phyloP scores from a whole-genome alignment of 352 stramenopile genomes.

The Globisporangium nagaii region DNA sequence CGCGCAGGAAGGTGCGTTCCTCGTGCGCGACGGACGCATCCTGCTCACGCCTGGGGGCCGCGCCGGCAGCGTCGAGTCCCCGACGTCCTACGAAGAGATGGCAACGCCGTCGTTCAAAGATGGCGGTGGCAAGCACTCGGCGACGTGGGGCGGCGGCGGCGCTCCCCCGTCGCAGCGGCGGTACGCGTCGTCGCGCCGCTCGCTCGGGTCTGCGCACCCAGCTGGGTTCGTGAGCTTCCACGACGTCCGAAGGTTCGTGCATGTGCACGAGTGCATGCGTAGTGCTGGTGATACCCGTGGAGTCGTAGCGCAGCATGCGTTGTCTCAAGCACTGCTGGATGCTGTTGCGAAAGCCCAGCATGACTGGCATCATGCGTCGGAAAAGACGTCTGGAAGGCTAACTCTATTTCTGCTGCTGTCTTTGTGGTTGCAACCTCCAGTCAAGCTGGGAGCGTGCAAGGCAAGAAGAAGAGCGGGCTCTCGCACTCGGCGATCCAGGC shows the following conservation, averaged over 20 bases:
- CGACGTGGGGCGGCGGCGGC: background rate
- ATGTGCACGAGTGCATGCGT: no score
- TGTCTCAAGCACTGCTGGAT: no score
- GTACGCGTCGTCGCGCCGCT: constrained; percentile 12
- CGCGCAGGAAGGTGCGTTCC: constrained; percentile 1
- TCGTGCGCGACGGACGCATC: constrained; percentile 28
- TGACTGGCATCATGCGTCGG: no score
- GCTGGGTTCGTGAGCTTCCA: constrained; percentile 8
- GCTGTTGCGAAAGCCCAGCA: no score
- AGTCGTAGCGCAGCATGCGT: no score
- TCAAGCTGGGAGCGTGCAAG: constrained; percentile 5
- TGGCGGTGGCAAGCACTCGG: background rate
- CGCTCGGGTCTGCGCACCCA: background rate
- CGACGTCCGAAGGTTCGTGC: constrained; percentile 4
- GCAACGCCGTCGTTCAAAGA: constrained; percentile 19
- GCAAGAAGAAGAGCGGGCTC: constrained; percentile 6
- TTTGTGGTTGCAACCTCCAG: background rate
- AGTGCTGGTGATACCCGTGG: no score
- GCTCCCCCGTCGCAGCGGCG: background rate
- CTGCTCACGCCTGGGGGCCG: constrained; percentile 27
- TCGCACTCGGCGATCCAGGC: constrained; percentile 15
- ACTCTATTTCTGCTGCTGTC: no score
- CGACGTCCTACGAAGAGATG: constrained; percentile 29
- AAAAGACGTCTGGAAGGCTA: no score
- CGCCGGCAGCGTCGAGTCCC: constrained; percentile 1